Conservation (phyloP, 2,329 filamentous ascomycete genomes). For the Lanzia echinophila region DNA sequence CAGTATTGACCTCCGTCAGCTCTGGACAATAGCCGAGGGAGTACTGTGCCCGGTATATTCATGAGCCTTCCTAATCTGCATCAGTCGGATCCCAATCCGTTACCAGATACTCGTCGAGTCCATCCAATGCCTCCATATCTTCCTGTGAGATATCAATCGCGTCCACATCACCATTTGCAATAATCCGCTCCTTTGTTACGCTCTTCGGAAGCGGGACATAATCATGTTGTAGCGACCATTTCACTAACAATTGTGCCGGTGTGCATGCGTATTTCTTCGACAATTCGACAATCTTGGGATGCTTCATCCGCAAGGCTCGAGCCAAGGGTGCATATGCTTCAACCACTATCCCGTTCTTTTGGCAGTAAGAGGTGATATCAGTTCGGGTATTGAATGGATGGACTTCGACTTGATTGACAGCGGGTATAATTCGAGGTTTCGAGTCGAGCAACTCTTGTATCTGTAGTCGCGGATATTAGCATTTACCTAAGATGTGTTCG, state of each 20-base stretch:
- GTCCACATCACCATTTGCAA: slow-evolving; percentile 57
- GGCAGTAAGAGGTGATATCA: slow-evolving; percentile 60
- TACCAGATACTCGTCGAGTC: slow-evolving; percentile 64
- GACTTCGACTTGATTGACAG: slow-evolving; percentile 75
- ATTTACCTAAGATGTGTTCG: background rate
- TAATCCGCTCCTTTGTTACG: slow-evolving; percentile 52
- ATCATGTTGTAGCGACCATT: slow-evolving; percentile 72
- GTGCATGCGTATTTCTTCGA: slow-evolving; percentile 63
- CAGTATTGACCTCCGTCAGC: no score
- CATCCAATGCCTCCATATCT: slow-evolving; percentile 59
- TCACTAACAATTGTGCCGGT: slow-evolving; percentile 65
- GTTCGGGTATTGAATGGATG: slow-evolving; percentile 75
- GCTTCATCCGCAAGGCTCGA: slow-evolving; percentile 60
- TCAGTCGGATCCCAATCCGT: slow-evolving; percentile 56
- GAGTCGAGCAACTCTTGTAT: slow-evolving; percentile 28
- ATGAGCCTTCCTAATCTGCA: slow-evolving; percentile 21
- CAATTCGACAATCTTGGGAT: slow-evolving; percentile 55
- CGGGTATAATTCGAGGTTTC: slow-evolving; percentile 50
- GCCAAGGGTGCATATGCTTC: slow-evolving; percentile 78
- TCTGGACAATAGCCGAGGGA: no score
- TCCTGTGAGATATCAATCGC: slow-evolving; percentile 53
- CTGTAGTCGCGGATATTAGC: slow-evolving; percentile 8
- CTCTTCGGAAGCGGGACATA: slow-evolving; percentile 72
- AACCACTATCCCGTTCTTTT: slow-evolving; percentile 59
- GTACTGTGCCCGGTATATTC: background rate